These are phyloP conservation scores for Scenedesmus sp. DNA, from an alignment of 163 green algal species.

Conservation along the genomic window DNA sequence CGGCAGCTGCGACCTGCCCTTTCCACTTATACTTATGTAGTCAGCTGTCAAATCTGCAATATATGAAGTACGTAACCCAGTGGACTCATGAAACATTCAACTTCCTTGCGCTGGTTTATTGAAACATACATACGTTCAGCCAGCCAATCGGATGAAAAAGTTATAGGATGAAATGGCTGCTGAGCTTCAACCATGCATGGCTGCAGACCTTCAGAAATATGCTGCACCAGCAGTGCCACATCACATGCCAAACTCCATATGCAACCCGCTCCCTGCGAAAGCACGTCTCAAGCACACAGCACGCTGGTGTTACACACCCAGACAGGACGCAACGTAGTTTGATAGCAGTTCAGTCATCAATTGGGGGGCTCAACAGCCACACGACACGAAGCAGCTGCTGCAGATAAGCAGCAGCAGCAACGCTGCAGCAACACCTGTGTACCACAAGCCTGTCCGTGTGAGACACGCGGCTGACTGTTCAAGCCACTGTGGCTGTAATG, in stretches of 20 bases:
- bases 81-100: not conserved
- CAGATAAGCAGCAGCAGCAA: not conserved
- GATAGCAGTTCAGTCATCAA: not conserved
- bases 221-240: too few species aligned
- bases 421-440: too few species aligned
- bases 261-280: too few species aligned
- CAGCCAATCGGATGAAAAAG: too few species aligned
- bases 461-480: too few species aligned
- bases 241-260: not conserved
- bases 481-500: too few species aligned
- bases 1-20: not conserved
- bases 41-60: not conserved
- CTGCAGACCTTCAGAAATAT: too few species aligned
- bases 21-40: too few species aligned
- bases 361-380: not conserved
- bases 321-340: not conserved
- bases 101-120: not conserved
- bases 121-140: not conserved
- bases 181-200: too few species aligned
- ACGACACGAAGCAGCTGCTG: not conserved
- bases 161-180: too few species aligned
- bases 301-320: not conserved
- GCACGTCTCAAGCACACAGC: not conserved
- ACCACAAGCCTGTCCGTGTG: too few species aligned
- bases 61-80: not conserved